Conservation (phyloP, 1,139 yeast genomes). For the Kazachstania sp. region DNA sequence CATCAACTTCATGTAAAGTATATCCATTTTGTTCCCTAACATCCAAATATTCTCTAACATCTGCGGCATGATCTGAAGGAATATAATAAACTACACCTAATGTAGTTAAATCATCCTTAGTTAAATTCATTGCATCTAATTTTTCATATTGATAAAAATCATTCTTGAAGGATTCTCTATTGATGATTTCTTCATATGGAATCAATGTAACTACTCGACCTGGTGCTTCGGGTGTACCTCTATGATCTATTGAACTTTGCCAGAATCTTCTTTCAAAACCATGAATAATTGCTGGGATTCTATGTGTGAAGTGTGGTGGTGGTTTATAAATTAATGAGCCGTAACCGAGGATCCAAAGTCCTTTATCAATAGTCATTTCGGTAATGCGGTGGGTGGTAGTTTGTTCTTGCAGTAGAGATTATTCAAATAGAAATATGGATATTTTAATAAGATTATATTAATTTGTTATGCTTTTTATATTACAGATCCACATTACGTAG, state of each 20-base stretch:
- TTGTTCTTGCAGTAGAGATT: too few relatives aligned
- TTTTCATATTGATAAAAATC: conserved; percentile 32
- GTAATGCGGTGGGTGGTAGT: too few relatives aligned
- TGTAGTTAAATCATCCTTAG: conserved; percentile 44
- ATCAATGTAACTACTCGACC: conserved; percentile 84
- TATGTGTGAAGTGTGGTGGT: conserved; percentile 60
- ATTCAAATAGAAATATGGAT: too few relatives aligned
- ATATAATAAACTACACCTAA: conserved; percentile 84
- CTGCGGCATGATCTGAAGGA: conserved; percentile 51
- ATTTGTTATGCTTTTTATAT: too few relatives aligned
- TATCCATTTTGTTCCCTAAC: conserved; percentile 87
- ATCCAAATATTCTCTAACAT: conserved; percentile 63
- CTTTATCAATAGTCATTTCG: conserved; percentile 25
- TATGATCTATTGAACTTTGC: conserved; percentile 84
- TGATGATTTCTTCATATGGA: conserved; percentile 45
- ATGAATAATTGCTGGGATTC: conserved; percentile 63
- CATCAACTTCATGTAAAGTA: conserved; percentile 59
- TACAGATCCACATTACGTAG: too few relatives aligned
- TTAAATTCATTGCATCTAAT: conserved; percentile 14
- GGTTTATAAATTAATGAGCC: conserved; percentile 90
- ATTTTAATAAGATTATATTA: too few relatives aligned
- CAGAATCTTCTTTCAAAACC: conserved; percentile 82
- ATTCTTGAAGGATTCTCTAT: conserved; percentile 35
- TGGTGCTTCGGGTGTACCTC: conserved; percentile 79
- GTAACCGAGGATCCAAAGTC: conserved; percentile 79